Percentiles rank a stretch among this genome's conserved stretches.
Conservation (phyloP, 1,284 basidiomycete species). For the Sporisorium sorghi region DNA sequence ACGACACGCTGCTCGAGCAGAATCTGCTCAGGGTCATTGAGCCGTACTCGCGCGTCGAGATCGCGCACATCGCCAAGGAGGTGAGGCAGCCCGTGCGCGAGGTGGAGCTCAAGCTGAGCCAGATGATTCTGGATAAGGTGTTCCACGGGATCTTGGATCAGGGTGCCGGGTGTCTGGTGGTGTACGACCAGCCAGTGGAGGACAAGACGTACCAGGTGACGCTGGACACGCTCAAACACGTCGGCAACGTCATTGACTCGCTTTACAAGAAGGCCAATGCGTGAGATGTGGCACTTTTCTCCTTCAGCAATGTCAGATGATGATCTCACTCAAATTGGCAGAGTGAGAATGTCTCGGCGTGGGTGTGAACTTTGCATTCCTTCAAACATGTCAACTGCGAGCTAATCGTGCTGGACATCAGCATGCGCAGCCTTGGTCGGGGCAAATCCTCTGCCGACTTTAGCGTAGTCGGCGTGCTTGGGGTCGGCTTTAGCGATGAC, state of each 20-base stretch:
- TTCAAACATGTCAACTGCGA: not conserved
- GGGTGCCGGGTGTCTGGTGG: constrained; percentile 87
- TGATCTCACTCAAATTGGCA: too few relatives aligned
- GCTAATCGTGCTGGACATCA: constrained; percentile 29
- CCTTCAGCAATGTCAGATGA: not conserved
- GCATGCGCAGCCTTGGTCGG: constrained; percentile 33
- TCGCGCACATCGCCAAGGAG: constrained; percentile 86
- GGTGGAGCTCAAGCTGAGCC: constrained; percentile 96
- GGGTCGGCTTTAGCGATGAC: constrained; percentile 78
- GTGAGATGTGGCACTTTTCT: too few relatives aligned
- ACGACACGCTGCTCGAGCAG: constrained; percentile 94
- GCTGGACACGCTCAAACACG: constrained; percentile 87
- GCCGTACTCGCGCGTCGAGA: constrained; percentile 91
- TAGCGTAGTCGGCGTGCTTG: constrained; percentile 70
- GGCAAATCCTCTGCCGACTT: constrained; percentile 35
- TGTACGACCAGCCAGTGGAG: constrained; percentile 85
- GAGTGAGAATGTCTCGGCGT: too few relatives aligned
- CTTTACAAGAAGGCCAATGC: constrained; percentile 76
- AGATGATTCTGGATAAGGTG: constrained; percentile 98
- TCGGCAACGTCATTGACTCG: constrained; percentile 89
- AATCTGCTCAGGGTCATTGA: constrained; percentile 94
- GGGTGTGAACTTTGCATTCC: not conserved
- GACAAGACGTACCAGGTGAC: constrained; percentile 88
- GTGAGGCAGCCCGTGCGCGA: constrained; percentile 89
- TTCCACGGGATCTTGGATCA: constrained; percentile 95